Percentiles rank a stretch among this genome's conserved stretches.
Conservation (phyloP, 176 grass and related monocot genomes). For the Tillandsia leiboldiana region DNA sequence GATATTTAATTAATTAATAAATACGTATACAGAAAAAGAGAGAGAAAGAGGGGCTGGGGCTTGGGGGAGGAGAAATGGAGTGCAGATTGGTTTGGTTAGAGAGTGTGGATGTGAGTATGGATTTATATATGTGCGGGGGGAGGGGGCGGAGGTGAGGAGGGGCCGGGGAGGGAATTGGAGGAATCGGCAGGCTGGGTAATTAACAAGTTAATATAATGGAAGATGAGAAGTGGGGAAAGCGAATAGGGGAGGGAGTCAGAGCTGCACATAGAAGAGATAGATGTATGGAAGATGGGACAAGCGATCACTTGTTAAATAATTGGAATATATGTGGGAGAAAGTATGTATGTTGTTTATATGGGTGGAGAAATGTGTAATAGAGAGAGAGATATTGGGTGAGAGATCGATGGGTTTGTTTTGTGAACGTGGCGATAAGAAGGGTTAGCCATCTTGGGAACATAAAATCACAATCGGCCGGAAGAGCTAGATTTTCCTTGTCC, state of each 20-base stretch:
- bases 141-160: not conserved
- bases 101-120: not conserved
- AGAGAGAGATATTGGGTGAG: not conserved
- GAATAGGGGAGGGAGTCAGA: not conserved
- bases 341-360: not conserved
- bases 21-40: too few species aligned
- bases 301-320: not conserved
- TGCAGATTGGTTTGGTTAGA: too few species aligned
- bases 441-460: too few species aligned
- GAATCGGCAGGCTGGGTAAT: not conserved
- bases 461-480: too few species aligned
- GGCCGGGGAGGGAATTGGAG: not conserved
- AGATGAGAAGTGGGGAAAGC: not conserved
- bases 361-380: not conserved
- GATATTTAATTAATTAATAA: too few species aligned
- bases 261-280: not conserved
- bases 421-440: too few species aligned
- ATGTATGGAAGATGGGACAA: not conserved
- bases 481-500: too few species aligned
- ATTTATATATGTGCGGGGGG: not conserved
- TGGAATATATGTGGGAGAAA: not conserved
- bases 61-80: too few species aligned
- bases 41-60: too few species aligned
- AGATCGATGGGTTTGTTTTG: too few species aligned
- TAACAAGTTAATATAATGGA: constrained; percentile 2